These are phyloP conservation scores for Chondrostereum purpureum DNA, from an alignment of 1,284 basidiomycete genomes.

Conservation along the genomic window DNA sequence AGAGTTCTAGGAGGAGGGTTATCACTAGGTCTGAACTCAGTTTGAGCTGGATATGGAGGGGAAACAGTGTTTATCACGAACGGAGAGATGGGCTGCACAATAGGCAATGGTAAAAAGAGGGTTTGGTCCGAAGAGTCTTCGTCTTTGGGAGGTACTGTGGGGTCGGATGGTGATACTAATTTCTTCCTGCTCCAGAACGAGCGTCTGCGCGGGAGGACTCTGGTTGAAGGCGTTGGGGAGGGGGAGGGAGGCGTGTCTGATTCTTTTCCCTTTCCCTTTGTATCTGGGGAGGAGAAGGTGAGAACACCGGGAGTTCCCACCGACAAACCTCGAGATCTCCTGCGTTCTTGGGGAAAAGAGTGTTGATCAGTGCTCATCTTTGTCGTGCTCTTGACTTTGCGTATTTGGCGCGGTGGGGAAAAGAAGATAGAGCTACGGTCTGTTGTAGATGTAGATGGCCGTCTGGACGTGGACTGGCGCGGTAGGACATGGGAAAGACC, in stretches of 20 bases:
- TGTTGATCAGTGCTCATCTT: slow-evolving; percentile 20
- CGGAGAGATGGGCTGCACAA: slow-evolving; percentile 45
- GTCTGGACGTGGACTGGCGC: slow-evolving; percentile 33
- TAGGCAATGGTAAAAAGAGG: slow-evolving; percentile 36
- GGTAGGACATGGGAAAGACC: slow-evolving; percentile 50
- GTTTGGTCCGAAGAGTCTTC: slow-evolving; percentile 8
- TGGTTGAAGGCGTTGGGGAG: slow-evolving; percentile 24
- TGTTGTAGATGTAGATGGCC: slow-evolving; percentile 20
- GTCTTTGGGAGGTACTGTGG: slow-evolving; percentile 7
- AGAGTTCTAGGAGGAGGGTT: slow-evolving; percentile 26
- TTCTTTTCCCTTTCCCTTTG: slow-evolving; percentile 40
- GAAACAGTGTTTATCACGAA: slow-evolving; percentile 32
- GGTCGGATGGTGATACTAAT: slow-evolving; percentile 16
- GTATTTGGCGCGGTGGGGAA: slow-evolving; percentile 15
- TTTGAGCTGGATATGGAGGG: slow-evolving; percentile 19
- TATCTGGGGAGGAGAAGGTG: slow-evolving; percentile 29
- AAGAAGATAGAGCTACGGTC: slow-evolving; percentile 38
- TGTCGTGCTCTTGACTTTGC: slow-evolving; percentile 45
- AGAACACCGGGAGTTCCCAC: slow-evolving; percentile 34
- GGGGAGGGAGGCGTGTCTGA: slow-evolving; percentile 18
- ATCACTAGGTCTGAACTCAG: slow-evolving; percentile 14
- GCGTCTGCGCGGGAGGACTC: slow-evolving; percentile 41
- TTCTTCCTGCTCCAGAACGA: slow-evolving; percentile 47
- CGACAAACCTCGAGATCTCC: slow-evolving; percentile 32
- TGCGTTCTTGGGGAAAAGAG: slow-evolving; percentile 4